Evolutionary conservation across 345 rosid genomes (phyloP).

Genomic region (Salix suchowensis): DNA sequence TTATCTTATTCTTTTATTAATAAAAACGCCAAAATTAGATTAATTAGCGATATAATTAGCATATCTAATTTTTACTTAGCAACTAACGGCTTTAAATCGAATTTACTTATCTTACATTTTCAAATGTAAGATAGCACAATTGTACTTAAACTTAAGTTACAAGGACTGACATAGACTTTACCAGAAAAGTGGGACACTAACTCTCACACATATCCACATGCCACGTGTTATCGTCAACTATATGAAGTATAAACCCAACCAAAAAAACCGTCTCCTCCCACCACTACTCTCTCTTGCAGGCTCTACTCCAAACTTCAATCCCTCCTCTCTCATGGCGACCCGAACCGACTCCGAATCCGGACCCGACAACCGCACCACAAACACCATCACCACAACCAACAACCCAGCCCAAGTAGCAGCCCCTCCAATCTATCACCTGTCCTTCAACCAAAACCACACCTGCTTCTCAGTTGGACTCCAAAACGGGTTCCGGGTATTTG

Average conservation of each 20-base stretch:
- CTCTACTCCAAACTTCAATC: background rate
- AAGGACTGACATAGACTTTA: background rate
- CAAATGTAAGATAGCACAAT: background rate
- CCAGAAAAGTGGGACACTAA: background rate
- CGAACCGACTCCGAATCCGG: background rate
- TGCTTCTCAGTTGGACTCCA: conserved; percentile 43
- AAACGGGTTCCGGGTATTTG: conserved; percentile 39
- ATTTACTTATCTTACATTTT: too few species aligned
- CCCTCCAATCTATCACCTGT: conserved; percentile 30
- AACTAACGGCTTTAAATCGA: too few species aligned
- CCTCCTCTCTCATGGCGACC: conserved; percentile 1
- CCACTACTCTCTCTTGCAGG: background rate
- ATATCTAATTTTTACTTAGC: too few species aligned
- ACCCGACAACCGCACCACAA: background rate
- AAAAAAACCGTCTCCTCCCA: conserved; percentile 3
- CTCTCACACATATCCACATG: background rate
- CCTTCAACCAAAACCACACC: conserved; percentile 46
- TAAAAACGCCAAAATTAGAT: too few species aligned
- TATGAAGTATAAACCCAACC: background rate
- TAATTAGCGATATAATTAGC: too few species aligned
- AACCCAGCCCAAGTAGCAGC: background rate
- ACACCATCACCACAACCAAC: background rate
- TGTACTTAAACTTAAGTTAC: background rate
- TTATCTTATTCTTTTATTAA: too few species aligned
- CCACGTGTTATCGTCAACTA: background rate